Evolutionary conservation across 164 flowering plant genomes (phyloP).

Genomic region (Chimonanthus praecox): DNA sequence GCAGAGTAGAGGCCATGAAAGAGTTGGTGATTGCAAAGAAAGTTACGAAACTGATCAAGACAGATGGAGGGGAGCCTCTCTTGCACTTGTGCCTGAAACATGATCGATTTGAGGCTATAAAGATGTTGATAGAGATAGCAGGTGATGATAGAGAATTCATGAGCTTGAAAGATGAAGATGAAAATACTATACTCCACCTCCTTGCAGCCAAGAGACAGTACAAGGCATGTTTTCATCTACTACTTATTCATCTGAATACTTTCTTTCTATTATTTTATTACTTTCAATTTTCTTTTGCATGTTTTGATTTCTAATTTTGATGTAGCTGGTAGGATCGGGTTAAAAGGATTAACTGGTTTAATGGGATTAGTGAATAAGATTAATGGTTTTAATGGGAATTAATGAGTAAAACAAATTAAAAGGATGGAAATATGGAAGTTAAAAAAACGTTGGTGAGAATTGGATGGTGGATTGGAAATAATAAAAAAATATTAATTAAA

Average conservation of each 20-base stretch:
- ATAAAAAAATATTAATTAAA: no score
- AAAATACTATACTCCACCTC: constrained; percentile 4
- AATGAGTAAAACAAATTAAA: no score
- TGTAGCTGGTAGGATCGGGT: no score
- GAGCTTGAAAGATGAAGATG: constrained; percentile 1
- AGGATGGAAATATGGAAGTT: no score
- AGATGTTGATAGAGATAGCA: neutral
- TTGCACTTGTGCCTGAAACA: neutral
- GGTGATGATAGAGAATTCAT: neutral
- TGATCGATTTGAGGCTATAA: neutral
- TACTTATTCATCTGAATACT: no score
- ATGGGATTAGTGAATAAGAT: no score
- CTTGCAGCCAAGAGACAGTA: neutral
- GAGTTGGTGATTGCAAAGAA: neutral
- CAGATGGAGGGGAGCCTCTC: neutral
- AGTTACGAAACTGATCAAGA: neutral
- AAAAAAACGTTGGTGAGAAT: no score
- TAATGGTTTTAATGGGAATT: no score
- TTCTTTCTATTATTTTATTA: neutral
- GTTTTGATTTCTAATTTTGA: no score
- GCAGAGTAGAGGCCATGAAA: neutral
- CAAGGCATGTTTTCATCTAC: neutral
- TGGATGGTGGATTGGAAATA: no score
- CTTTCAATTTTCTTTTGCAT: no score
- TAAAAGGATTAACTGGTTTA: no score